Conservation (phyloP, 768 basidiomycete species). For the Kondoa subrosea region DNA sequence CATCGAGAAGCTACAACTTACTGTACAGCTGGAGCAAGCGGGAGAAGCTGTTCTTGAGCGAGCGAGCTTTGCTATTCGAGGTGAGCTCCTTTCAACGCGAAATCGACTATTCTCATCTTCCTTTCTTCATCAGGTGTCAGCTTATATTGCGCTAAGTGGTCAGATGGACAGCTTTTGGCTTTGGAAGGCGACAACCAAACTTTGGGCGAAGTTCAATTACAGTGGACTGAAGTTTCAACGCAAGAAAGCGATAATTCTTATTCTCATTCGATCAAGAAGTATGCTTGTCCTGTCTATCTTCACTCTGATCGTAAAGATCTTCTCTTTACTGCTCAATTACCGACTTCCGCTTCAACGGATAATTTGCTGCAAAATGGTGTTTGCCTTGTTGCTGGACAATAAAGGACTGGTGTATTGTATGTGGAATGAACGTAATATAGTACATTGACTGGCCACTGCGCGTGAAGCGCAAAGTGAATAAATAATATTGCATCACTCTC, state of each 20-base stretch:
- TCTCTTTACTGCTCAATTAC: neutral
- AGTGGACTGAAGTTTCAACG: too few species aligned
- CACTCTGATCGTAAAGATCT: constrained; percentile 4
- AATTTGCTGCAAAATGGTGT: neutral
- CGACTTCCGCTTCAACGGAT: neutral
- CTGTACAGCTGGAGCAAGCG: constrained; percentile 64
- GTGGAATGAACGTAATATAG: neutral
- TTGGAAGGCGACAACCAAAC: neutral
- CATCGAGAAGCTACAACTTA: constrained; percentile 65
- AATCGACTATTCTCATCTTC: neutral
- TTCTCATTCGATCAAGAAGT: neutral
- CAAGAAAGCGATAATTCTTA: too few species aligned
- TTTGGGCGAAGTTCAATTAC: neutral
- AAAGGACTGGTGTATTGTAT: neutral
- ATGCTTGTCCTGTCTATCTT: neutral
- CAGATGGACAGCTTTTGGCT: neutral
- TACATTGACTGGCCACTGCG: too few species aligned
- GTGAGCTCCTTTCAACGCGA: neutral
- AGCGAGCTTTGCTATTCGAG: constrained; percentile 26
- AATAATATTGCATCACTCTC: too few species aligned
- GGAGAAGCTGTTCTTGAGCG: constrained; percentile 43
- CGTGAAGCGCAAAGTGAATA: too few species aligned
- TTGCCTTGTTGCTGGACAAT: constrained; percentile 4
- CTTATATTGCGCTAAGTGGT: constrained; percentile 1
- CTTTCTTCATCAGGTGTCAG: neutral